Evolutionary conservation across 495 filamentous ascomycete genomes (phyloP).

Genomic region (Lasiosphaeria miniovina): DNA sequence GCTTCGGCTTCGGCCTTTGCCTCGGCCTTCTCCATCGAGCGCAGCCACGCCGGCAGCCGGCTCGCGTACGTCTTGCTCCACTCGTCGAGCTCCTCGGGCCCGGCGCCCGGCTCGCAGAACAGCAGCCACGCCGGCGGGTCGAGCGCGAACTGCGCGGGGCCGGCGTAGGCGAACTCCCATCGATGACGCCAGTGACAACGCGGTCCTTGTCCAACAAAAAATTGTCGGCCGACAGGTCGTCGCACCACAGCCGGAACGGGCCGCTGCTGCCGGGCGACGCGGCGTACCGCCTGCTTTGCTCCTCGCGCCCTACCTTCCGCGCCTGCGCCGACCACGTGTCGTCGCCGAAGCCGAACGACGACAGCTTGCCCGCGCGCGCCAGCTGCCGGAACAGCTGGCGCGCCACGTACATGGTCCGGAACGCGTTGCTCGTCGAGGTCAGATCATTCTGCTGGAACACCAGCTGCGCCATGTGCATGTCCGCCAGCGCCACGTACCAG

Average conservation of each 20-base stretch:
- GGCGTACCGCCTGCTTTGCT: background rate
- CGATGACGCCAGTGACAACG: constrained; percentile 25
- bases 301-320: background rate
- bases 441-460: constrained; percentile 41
- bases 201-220: constrained; percentile 21
- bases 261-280: constrained; percentile 6
- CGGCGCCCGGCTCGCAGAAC: constrained; percentile 34
- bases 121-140: constrained; percentile 47
- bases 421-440: constrained; percentile 32
- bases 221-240: constrained; percentile 28
- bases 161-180: constrained; percentile 47
- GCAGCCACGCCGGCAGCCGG: constrained; percentile 28
- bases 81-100: constrained; percentile 31
- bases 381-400: constrained; percentile 33
- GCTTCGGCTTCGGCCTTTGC: background rate
- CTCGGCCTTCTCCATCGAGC: constrained; percentile 18
- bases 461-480: constrained; percentile 42
- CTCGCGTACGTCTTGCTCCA: constrained; percentile 24
- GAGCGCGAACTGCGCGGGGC: constrained; percentile 38
- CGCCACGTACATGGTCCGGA: constrained; percentile 36
- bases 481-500: constrained; percentile 41
- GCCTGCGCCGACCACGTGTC: constrained; percentile 14
- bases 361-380: constrained; percentile 26
- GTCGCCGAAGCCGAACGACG: constrained; percentile 17
- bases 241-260: constrained; percentile 24